These are phyloP conservation scores for Nannochloris sp. DNA, from an alignment of 139 green algal genomes.

Conservation along the genomic window DNA sequence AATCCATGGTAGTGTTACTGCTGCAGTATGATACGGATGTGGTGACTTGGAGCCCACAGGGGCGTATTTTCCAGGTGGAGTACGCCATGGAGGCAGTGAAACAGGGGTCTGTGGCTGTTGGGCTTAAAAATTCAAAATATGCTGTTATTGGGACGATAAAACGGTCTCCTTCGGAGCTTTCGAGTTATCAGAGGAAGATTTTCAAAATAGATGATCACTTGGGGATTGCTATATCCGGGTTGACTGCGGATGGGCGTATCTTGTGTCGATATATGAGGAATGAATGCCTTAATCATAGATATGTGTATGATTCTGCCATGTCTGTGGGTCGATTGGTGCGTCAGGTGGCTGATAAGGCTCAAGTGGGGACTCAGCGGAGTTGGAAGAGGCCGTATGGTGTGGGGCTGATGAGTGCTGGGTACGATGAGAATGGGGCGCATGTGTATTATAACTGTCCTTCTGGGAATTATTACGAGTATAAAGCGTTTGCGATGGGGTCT, in stretches of 20 bases:
- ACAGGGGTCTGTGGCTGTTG: constrained; percentile 88
- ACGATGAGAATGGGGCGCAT: constrained; percentile 53
- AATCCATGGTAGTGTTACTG: neutral
- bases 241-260: constrained; percentile 89
- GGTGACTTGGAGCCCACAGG: constrained; percentile 90
- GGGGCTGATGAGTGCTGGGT: constrained; percentile 81
- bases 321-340: constrained; percentile 76
- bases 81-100: constrained; percentile 99
- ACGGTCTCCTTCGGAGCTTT: constrained; percentile 78
- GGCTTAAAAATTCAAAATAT: constrained; percentile 78
- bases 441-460: constrained; percentile 90
- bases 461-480: constrained; percentile 97
- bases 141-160: constrained; percentile 89
- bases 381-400: constrained; percentile 94
- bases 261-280: constrained; percentile 93
- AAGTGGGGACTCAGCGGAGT: constrained; percentile 82
- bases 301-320: constrained; percentile 85
- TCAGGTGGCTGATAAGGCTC: constrained; percentile 86
- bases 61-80: constrained; percentile 91
- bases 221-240: constrained; percentile 87
- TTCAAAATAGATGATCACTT: constrained; percentile 98
- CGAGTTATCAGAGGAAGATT: constrained; percentile 81
- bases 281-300: constrained; percentile 92
- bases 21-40: constrained; percentile 96
- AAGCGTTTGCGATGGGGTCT: constrained; percentile 88